A percentile compares a stretch with the other conserved stretches of the same genome.
phyloP scores from a whole-genome alignment of 129 eudicot genomes.

The Flaveria sonorensis region DNA sequence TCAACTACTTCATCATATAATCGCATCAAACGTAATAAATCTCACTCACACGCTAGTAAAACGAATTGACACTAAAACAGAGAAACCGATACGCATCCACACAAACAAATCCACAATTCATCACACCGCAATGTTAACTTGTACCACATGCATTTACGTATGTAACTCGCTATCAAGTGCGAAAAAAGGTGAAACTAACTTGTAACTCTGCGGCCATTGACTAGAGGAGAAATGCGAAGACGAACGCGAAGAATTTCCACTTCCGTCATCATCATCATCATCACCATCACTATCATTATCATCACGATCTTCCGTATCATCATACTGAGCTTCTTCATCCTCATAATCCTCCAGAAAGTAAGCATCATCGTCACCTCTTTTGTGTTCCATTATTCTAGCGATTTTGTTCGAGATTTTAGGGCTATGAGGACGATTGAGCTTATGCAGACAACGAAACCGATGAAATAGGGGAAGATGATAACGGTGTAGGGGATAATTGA shows the following conservation, averaged over 20 bases:
- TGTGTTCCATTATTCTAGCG: constrained; percentile 18
- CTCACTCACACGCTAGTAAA: neutral
- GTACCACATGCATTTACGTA: constrained; percentile 11
- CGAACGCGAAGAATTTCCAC: constrained; percentile 20
- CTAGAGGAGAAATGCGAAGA: constrained; percentile 36
- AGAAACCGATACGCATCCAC: constrained; percentile 13
- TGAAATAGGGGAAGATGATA: neutral
- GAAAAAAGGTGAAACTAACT: constrained; percentile 18
- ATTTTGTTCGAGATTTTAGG: neutral
- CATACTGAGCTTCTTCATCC: constrained; percentile 32
- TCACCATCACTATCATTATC: neutral
- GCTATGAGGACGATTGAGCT: neutral
- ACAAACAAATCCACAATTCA: neutral
- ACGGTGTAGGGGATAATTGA: neutral
- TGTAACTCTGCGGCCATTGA: constrained; percentile 48
- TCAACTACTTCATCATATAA: neutral
- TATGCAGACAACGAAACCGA: neutral
- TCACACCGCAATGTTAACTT: neutral
- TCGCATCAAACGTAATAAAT: neutral
- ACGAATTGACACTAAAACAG: neutral
- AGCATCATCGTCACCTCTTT: constrained; percentile 23
- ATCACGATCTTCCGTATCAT: constrained; percentile 19
- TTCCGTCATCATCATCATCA: constrained; percentile 8
- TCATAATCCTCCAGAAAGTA: constrained; percentile 29
- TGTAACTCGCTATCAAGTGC: constrained; percentile 1